Base-by-base conservation (phyloP, 257 asterid species). In the Primulina tabacum region DNA sequence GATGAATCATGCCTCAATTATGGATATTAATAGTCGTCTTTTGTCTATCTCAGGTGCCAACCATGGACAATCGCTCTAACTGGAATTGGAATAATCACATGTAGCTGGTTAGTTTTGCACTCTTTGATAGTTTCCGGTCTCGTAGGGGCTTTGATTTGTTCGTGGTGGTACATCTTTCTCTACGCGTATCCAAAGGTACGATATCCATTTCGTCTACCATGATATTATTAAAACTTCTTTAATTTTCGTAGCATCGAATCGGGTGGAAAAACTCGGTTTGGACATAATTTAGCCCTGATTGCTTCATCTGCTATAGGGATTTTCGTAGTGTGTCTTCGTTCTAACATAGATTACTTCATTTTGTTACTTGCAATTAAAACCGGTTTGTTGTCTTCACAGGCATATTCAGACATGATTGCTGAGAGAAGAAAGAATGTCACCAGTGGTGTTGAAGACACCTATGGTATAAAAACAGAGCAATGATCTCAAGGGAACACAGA, bases 111-210 rank as follows among this genome's bases (percentile, higher is more conserved):
- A 17, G 16, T 83, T 56, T 60, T 83, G 85, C 84, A 82, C 65
- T 90, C 97, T 1, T 32, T 73, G 35, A 12, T 77, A 52, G 80
- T 84, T 56, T 86, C 95, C 57, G 72, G 86, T 37, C 58, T 78
- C 8, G 96, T 71, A 40, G 64, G 82, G 11, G 60, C 81, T 34
- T 57, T 89, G 35, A 79, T 89, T 60, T 73, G 79, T 37, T 75
- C 85, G 34, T 93, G 99, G 99, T 93, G 99, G 97, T 90, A 86
- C 83, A 80, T 82, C 73, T 93, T 93, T 69, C 95, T 93, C 50
- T 86, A 83, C 81, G 82, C 95, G 34, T 93, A 90, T 68, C 99
- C 99, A 14, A 89, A 93, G 97, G 97, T 93, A 85, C 5, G 14
- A n/a, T 71, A 26, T 5, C 57, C 9, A 21, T 37, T 53, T 30